Evolutionary conservation across 371 early-diverging fungal species (phyloP), one percentile per base, ranked within the genome.

Genomic region (Chytridiales sp.): DNA sequence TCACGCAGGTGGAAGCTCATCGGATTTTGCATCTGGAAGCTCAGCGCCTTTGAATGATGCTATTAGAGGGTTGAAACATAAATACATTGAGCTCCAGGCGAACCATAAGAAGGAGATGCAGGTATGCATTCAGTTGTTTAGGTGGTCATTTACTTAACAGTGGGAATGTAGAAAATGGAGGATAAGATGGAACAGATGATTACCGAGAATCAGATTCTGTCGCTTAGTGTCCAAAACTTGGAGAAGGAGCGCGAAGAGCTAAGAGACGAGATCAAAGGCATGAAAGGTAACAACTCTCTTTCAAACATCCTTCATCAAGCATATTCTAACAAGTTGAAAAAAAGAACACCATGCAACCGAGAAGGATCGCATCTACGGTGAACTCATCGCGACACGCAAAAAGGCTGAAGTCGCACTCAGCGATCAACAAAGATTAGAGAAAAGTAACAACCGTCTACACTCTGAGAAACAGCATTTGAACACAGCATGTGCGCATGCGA

Each of bases 71-170:
- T 53, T 76, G 32, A 70, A 72, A 56, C 21, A 11, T 29, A 73
- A 76, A 47, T 76, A 73, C 52, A 58, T 69, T 40, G 73, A 76
- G 57, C 62, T 76, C n/a, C 76, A 76, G 54, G 73, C 70, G 21
- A 56, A 35, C n/a, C 67, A 76, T 57, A 70, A 70, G 48, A n/a
- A 49, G 34, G 73, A 76, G 41, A 47, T 71, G 29, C 34, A 70
- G 70, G 76, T 73, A n/a, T n/a, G 34, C 19, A 19, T 34, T 19
- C 22, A 9, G 24, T 9, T 56, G 52, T 21, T 47, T 13, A 52
- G 17, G n/a, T n/a, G n/a, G n/a, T n/a, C n/a, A n/a, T n/a, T n/a
- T n/a, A n/a, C n/a, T n/a, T n/a, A n/a, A n/a, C n/a, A 31, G n/a
- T 8, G 5, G n/a, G n/a, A n/a, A n/a, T n/a, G n/a, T n/a, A 70